Evolutionary conservation across 2,329 filamentous ascomycete species (phyloP).

Genomic region (Pyricularia grisea): DNA sequence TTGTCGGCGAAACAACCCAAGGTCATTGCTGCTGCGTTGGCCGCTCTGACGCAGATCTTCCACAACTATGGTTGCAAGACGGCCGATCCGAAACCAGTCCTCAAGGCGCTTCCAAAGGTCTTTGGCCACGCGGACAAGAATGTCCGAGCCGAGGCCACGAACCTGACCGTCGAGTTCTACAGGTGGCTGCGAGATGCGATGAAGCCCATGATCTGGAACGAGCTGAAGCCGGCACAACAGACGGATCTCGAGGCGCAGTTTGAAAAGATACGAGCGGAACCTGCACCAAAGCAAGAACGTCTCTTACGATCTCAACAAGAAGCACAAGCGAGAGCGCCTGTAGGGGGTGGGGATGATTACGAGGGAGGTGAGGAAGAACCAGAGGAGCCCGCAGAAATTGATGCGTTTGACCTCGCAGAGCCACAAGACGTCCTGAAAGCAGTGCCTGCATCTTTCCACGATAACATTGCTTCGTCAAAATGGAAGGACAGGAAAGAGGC

Average conservation of each 20-base stretch:
- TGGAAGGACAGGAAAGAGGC: constrained; percentile 99
- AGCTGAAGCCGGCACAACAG: constrained; percentile 92
- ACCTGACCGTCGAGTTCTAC: constrained; percentile 87
- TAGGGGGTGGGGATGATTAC: constrained; percentile 45
- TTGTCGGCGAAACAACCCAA: constrained; percentile 88
- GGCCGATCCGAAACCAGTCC: constrained; percentile 83
- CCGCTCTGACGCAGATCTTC: constrained; percentile 72
- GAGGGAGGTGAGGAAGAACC: constrained; percentile 46
- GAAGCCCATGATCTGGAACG: constrained; percentile 95
- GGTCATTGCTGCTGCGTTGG: constrained; percentile 62
- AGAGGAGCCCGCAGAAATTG: constrained; percentile 63
- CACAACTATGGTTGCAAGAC: constrained; percentile 94
- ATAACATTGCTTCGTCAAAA: constrained; percentile 80
- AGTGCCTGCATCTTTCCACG: constrained; percentile 71
- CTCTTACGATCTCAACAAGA: constrained; percentile 84
- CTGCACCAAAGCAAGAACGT: constrained; percentile 80
- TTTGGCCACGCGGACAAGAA: constrained; percentile 98
- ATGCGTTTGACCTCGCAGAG: constrained; percentile 73
- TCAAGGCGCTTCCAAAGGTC: constrained; percentile 82
- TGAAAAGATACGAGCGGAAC: constrained; percentile 83
- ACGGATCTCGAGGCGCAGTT: constrained; percentile 89
- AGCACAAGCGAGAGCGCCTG: constrained; percentile 61
- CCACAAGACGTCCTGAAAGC: constrained; percentile 80
- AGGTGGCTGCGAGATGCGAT: constrained; percentile 95
- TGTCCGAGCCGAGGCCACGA: constrained; percentile 86